Evolutionary conservation across 805 yeast species (phyloP), one percentile per base, ranked within the genome.

Genomic region (Lipomyces sp.): DNA sequence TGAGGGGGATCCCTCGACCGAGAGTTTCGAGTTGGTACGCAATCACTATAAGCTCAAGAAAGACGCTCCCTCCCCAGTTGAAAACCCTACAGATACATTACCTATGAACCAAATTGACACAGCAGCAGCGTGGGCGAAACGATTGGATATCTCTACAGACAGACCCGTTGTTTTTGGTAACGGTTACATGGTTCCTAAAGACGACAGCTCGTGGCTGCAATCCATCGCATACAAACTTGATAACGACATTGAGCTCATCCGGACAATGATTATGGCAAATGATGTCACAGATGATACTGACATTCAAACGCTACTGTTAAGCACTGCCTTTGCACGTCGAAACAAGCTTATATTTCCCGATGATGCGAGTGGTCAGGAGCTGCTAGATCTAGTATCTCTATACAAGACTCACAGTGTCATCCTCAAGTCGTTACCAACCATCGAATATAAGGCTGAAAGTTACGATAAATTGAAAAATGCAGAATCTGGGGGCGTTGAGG

Each of bases 171-270:
- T 91, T 3, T 82, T 92, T 59, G 85, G 86, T 35, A 90, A 94
- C 76, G 98, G 98, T 55, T 87, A 87, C 5, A 82, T 90, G 18
- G 78, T 80, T 65, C 82, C 82, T 2, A 80, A 88, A 70, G 80
- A 77, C 48, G 77, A 81, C 0, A 79, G 82, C 59, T 70, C 57
- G n/a, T 76, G 79, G 80, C 64, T 71, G 10, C 71, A 69, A 37
- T 57, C 57, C n/a, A 73, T 72, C 5, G 65, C 72, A 57, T 39
- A 48, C 8, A 58, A 69, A 24, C 71, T 74, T 87, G 18, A 77
- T 79, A 32, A 80, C 78, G 98, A 93, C 77, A 81, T 79, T 4
- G 71, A 66, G 11, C 59, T 67, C n/a, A 55, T 79, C 29, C 71
- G 68, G 57, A 39, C 65, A 32, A 71, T 68, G 74, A 79, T 68